Base-by-base conservation (phyloP, 805 yeast genomes). In the Starmerella floricola region DNA sequence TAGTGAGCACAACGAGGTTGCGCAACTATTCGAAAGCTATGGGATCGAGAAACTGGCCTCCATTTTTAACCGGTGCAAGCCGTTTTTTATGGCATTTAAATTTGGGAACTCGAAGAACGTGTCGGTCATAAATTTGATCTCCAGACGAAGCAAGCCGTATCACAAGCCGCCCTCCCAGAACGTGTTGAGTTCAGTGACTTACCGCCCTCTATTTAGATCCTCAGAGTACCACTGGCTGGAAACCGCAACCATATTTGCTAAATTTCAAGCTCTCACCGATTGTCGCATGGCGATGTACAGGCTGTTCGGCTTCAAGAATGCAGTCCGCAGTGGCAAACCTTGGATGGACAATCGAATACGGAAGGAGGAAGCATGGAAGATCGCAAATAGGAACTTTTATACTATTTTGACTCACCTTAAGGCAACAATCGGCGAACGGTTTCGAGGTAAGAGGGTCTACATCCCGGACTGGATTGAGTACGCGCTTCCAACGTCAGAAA, bases 401-500 rank as follows among this genome's bases (percentile, higher is more conserved):
- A 23, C 20, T 4, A 34, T 34, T 12, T 21, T 34, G 37, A n/a
- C 11, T 10, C 20, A 20, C 20, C 13, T 28, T 8, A 30, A 27
- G 11, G 21, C 10, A 8, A n/a, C 17, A 16, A 18, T 37, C 6
- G 35, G 40, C 11, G 5, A 6, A 8, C 8, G 18, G 23, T 30
- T 37, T 4, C 4, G 4, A 8, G 40, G 40, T 4, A 37, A 37
- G 23, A 21, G 26, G 8, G 31, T 38, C 31, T 38, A 23, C 36
- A 17, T 38, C 4, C 41, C 41, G 5, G n/a, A 19, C 4, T 4
- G 30, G 6, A 19, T 38, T 6, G 30, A 31, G 23, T 38, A 38
- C 19, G 41, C 37, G 17, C 29, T 38, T 11, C 41, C 41, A 12
- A 17, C 31, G 19, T 31, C 36, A 5, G 41, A 38, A 17, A 38